Evolutionary conservation across 495 filamentous ascomycete species (phyloP).

Genomic region (Entonaema liquescens): DNA sequence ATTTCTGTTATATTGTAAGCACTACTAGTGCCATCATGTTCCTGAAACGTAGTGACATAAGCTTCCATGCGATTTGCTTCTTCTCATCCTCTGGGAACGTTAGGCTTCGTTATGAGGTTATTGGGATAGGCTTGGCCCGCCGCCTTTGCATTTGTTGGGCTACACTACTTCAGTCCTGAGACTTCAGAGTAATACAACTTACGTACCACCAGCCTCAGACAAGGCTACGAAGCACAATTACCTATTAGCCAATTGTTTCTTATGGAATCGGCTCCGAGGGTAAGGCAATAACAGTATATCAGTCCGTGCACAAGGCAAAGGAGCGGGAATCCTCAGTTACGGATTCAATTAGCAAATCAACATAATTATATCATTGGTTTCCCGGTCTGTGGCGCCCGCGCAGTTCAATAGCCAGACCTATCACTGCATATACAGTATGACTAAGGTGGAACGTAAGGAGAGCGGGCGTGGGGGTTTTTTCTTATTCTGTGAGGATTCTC

Average conservation of each 20-base stretch:
- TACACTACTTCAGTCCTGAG: not conserved
- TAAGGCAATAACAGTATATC: not conserved
- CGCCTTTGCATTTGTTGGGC: not conserved
- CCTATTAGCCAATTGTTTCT: not conserved
- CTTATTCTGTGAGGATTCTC: slow-evolving; percentile 1
- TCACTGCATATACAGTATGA: slow-evolving; percentile 24
- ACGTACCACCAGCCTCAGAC: slow-evolving; percentile 4
- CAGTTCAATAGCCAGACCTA: slow-evolving; percentile 9
- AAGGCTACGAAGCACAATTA: slow-evolving; percentile 5
- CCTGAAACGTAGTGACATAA: not conserved
- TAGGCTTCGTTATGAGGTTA: not conserved
- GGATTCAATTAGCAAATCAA: not conserved
- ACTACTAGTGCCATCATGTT: not conserved
- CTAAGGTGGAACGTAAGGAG: slow-evolving; percentile 9
- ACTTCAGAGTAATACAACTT: not conserved
- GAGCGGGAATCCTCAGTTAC: not conserved
- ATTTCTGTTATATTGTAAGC: not conserved
- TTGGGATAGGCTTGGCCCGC: not conserved
- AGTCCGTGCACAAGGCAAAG: not conserved
- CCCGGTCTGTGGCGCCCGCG: slow-evolving; percentile 3
- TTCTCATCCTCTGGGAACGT: not conserved
- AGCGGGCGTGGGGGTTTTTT: slow-evolving; percentile 33
- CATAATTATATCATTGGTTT: not conserved
- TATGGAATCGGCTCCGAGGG: not conserved
- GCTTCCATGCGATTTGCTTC: not conserved